A percentile compares a stretch with the other conserved stretches of the same genome.
phyloP scores from a whole-genome alignment of 208 protist species.

The Wallacemonas sp. region DNA sequence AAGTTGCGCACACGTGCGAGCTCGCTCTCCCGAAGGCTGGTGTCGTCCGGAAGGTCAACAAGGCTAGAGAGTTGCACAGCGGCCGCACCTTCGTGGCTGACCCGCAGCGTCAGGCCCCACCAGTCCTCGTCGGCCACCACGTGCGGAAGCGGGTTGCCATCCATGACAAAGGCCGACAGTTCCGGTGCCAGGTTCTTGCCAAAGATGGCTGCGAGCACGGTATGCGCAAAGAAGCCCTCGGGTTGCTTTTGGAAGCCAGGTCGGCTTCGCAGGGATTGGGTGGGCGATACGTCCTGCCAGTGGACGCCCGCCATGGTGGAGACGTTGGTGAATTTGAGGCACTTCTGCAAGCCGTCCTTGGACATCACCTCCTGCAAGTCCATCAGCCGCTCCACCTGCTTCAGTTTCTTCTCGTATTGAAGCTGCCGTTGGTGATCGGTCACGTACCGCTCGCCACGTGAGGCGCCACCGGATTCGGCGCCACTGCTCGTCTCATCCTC shows the following conservation, averaged over 20 bases:
- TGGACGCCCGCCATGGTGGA: conserved; percentile 35
- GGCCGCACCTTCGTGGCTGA: conserved; percentile 13
- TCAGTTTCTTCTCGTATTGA: conserved; percentile 14
- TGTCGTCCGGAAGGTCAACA: conserved; percentile 1
- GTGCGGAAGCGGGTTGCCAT: conserved; percentile 34
- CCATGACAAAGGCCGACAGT: conserved; percentile 36
- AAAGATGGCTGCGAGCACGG: conserved; percentile 39
- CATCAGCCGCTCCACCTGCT: conserved; percentile 24
- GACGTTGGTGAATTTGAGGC: conserved; percentile 48
- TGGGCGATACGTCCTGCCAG: conserved; percentile 55
- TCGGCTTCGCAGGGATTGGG: conserved; percentile 23
- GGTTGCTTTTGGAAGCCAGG: conserved; percentile 20
- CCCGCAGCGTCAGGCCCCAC: conserved; percentile 47
- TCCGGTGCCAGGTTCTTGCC: conserved; percentile 29
- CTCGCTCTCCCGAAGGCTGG: conserved; percentile 1
- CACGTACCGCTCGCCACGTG: neutral
- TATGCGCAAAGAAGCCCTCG: conserved; percentile 44
- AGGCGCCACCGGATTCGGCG: neutral
- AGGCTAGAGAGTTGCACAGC: conserved; percentile 14
- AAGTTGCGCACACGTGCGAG: conserved; percentile 5
- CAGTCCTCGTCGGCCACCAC: conserved; percentile 49
- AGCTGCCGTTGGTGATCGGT: conserved; percentile 4
- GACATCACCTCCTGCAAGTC: conserved; percentile 35
- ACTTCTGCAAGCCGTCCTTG: conserved; percentile 25
- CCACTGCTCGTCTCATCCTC: neutral